Base-by-base conservation (phyloP, 768 basidiomycete genomes). In the Cystoderma amianthinum region DNA sequence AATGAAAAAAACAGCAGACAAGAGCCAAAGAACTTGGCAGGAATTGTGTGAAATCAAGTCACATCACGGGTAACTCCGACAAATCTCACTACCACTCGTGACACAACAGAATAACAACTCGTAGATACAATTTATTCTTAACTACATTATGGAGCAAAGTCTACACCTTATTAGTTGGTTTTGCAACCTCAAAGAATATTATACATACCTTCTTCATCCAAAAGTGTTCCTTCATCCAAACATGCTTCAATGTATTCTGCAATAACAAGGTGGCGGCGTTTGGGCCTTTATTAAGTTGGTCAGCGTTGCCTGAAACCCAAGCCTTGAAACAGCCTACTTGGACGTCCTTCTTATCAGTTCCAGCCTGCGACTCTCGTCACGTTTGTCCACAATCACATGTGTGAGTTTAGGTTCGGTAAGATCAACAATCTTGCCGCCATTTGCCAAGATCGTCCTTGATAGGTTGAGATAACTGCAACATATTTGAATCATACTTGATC, bases 381-480 rank as follows among this genome's bases (percentile, higher is more conserved):
- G 79, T 60, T 86, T 86, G 63, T 93, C 86, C 40, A 93, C 56
- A 32, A 96, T 67, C 34, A 95, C 62, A 58, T 98, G 94, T 0
- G 93, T 95, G 30, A 97, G 65, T 55, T 83, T 88, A 17, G 82
- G 72, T 39, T 96, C 80, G 41, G 74, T 63, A 2, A 96, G 67
- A 41, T 73, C 75, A 9, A 72, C 80, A 5, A 93, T 52, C 37
- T 63, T 72, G 1, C 94, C 94, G 32, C 92, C 92, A 48, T 90
- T 79, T 11, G 74, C 66, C 18, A 49, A 59, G 42, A 96, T 81
- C 7, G 71, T 53, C 41, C 63, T 65, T 10, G 66, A 60, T 5
- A 84, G 47, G 41, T 76, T 57, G 20, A 50, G 47, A 41, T 93
- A 77, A 25, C 91, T 93, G 48, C 17, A 32, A 25, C 36, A 23